phyloP scores from a whole-genome alignment of 169 alveolate species.

The Cryptosporidium xiaoi region DNA sequence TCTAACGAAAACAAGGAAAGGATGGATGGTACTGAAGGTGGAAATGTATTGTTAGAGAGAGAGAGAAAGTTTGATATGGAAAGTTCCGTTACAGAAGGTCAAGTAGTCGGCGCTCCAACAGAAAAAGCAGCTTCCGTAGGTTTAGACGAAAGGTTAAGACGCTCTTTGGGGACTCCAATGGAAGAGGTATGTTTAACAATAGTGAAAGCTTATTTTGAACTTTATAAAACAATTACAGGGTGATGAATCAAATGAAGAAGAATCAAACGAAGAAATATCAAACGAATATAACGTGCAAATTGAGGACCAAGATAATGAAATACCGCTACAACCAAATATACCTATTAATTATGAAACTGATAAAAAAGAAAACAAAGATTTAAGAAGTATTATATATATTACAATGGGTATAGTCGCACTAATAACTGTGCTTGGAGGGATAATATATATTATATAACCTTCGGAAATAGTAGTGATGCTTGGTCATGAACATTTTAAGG shows the following conservation, averaged over 20 bases:
- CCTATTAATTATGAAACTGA: neutral
- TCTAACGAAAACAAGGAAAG: slow-evolving; percentile 5
- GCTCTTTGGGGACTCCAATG: slow-evolving; percentile 29
- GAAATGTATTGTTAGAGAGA: neutral
- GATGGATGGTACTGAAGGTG: neutral
- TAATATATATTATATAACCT: neutral
- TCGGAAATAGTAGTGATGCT: too few species aligned
- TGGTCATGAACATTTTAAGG: too few species aligned
- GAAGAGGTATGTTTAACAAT: slow-evolving; percentile 24
- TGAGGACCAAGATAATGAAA: neutral
- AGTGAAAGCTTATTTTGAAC: neutral
- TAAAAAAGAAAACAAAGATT: neutral
- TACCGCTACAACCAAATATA: slow-evolving; percentile 52
- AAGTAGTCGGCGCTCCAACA: slow-evolving; percentile 46
- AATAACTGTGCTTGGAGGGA: slow-evolving; percentile 11
- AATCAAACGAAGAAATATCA: neutral
- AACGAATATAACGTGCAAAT: too few species aligned
- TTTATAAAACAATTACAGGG: neutral
- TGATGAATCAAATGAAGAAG: slow-evolving; percentile 1
- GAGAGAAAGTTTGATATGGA: neutral
- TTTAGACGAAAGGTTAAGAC: slow-evolving; percentile 34
- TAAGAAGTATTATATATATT: slow-evolving; percentile 7
- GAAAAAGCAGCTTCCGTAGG: slow-evolving; percentile 4
- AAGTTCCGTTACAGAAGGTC: neutral
- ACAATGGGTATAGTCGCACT: slow-evolving; percentile 28